Evolutionary conservation across 1,284 basidiomycete species (phyloP), one percentile per base, ranked within the genome.

Genomic region (Crepidotus sp.): DNA sequence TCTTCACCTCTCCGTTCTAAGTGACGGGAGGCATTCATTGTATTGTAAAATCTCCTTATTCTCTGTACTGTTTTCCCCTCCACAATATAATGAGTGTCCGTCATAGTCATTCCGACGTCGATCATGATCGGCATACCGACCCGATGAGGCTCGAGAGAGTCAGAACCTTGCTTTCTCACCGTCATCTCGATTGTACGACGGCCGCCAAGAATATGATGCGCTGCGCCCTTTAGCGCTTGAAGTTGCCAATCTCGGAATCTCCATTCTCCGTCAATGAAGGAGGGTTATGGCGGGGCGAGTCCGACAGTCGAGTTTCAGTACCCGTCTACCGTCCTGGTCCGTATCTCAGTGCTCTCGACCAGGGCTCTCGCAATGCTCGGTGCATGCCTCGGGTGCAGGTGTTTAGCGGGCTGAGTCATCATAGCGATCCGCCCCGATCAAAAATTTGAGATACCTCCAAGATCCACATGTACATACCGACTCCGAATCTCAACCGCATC

Each of bases 1-100:
- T 46, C 27, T 50, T 46, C 24, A 46, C 13, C 34, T 50, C 55
- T 53, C 36, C 46, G 34, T 25, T 36, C 56, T 14, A 56, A 52
- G 2, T 6, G 3, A 11, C 15, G 13, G 30, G 11, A 21, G 6
- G n/a, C 31, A 5, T 40, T 25, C 13, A 14, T 6, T 51, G n/a
- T 30, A 30, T 0, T 35, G 41, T 48, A 37, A 24, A 11, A 21
- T 11, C 13, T 15, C 24, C 18, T 35, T 27, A 17, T 22, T 17
- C 18, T 36, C 5, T 13, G 22, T 37, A 26, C n/a, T 27, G n/a
- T 6, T 26, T 6, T 26, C 17, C 6, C 24, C 2, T n/a, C 31
- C 17, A 4, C 31, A 8, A 32, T 32, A 15, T 8, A 32, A 15
- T 15, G 2, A n/a, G n/a, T n/a, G n/a, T n/a, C n/a, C 30, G 17